Evolutionary conservation across 164 flowering plant species (phyloP), one percentile per base, ranked within the genome.

Genomic region (Houttuynia cordata): DNA sequence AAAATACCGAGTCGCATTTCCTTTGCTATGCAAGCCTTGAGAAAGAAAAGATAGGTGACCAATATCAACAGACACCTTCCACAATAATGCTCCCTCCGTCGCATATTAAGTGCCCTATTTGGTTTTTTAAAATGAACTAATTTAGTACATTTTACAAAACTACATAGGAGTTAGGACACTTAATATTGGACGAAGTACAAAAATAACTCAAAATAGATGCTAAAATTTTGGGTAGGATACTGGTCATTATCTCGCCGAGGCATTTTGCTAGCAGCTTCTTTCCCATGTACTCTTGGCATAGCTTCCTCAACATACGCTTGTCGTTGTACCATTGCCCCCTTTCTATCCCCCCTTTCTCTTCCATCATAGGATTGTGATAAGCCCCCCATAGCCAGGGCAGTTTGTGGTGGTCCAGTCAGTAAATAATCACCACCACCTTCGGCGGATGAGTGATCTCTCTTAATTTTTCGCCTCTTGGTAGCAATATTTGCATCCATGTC

Each of bases 391-490:
- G 80, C 39, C 65, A 74, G 74, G 19, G 85, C 59, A 24, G 83
- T 72, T n/a, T 82, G 80, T 45, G 83, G 78, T 24, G 80, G 76
- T 34, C 73, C 78, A n/a, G 73, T 83, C 23, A 86, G 80, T 20
- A 88, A 70, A 75, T 75, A 83, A 68, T 91, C 96, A 23, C 89
- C 69, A 56, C 60, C 85, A 50, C 82, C 69, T 67, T 88, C 99
- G 8, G 68, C 78, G 0, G 80, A 68, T 59, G 86, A 59, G 59
- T 82, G 88, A 49, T 94, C 99, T 62, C 96, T 78, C 70, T 88
- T 94, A 25, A 91, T 83, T 69, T 88, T 91, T 57, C 97, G 73
- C 67, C 93, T 85, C 79, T 91, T 94, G 7, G 92, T 78, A 50
- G 83, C 92, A 19, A 82, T 88, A 71, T 9, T 71, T 25, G 73